These are phyloP conservation scores for Lagenidium giganteum DNA, from an alignment of 352 stramenopile genomes.

Conservation along the genomic window DNA sequence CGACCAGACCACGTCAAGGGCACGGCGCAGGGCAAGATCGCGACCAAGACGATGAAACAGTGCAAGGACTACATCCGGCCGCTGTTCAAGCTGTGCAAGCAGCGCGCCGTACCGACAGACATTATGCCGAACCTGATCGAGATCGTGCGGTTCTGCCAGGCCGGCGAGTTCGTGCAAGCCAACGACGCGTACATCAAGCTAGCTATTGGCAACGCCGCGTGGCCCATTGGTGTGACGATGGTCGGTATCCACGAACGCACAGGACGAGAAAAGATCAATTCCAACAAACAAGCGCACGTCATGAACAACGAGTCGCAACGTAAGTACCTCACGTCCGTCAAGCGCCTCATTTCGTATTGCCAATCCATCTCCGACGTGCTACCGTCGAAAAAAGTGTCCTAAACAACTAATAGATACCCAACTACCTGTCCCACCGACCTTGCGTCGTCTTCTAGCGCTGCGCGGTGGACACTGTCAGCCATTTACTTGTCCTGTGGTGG, in stretches of 20 bases:
- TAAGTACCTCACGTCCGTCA: conserved; percentile 99
- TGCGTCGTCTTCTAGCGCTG: no score
- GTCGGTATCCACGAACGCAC: conserved; percentile 97
- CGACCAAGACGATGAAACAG: conserved; percentile 97
- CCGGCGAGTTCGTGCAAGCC: conserved; percentile 92
- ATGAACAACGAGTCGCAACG: conserved; percentile 99
- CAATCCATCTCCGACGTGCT: conserved; percentile 87
- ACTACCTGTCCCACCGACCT: conserved; percentile 6
- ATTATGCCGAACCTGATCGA: conserved; percentile 87
- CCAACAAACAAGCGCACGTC: conserved; percentile 98
- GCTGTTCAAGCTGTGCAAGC: conserved; percentile 97
- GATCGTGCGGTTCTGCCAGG: conserved; percentile 93
- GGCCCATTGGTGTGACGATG: conserved; percentile 99
- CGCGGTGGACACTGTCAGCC: no score
- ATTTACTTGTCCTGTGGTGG: conserved; percentile 21
- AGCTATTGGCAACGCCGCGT: conserved; percentile 97
- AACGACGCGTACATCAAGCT: conserved; percentile 98
- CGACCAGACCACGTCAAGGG: conserved; percentile 87
- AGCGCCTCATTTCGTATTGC: conserved; percentile 96
- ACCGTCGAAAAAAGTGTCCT: conserved; percentile 84
- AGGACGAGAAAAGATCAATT: conserved; percentile 94
- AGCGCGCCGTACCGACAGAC: conserved; percentile 80
- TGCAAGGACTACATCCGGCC: conserved; percentile 99
- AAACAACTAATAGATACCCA: conserved; percentile 14
- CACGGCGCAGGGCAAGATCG: conserved; percentile 90